Base-by-base conservation (phyloP, 495 filamentous ascomycete genomes). In the Talaromyces thailandensis region DNA sequence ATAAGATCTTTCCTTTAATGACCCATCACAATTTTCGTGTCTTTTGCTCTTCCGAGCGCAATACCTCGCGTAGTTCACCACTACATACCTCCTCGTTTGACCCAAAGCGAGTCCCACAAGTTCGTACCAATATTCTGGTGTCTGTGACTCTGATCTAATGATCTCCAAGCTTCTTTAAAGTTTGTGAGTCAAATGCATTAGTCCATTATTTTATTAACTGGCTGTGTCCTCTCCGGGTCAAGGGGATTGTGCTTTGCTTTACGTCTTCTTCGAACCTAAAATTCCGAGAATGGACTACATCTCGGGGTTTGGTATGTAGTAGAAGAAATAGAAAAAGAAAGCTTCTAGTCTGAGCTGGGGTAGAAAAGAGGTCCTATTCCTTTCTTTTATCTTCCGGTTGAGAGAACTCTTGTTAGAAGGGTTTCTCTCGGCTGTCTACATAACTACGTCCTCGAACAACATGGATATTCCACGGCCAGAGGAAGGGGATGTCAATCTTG, bases 401-500 rank as follows among this genome's bases (percentile, higher is more conserved):
- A 35, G 35, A 40, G 43, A 8, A 21, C 21, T 48, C n/a, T 21
- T 18, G 6, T 48, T 48, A 6, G n/a, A 21, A 48, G 4, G 2
- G 0, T 23, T 25, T 55, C 0, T 5, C 21, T 52, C 23, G 8
- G 18, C 16, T 6, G 12, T 21, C 28, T n/a, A 55, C 4, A 55
- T 5, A 55, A n/a, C n/a, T 55, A 55, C 51, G 0, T 43, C n/a
- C 37, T 18, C 18, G 5, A 21, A 48, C 60, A 67, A 31, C 0
- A 74, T 74, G 70, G 58, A 65, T 58, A 67, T 74, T 59, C 71
- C 71, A 5, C 62, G 55, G 24, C 71, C 71, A 14, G 5, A 23
- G 21, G 71, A 71, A 51, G 71, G 70, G 4, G 71, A 74, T 62
- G 52, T 72, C 26, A 64, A 74, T 56, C 70, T 71, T 2, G 71